Percentiles rank a stretch among this genome's conserved stretches.
Evolutionary conservation across 345 rosid genomes (phyloP).

Genomic region (Ailanthus altissimus): DNA sequence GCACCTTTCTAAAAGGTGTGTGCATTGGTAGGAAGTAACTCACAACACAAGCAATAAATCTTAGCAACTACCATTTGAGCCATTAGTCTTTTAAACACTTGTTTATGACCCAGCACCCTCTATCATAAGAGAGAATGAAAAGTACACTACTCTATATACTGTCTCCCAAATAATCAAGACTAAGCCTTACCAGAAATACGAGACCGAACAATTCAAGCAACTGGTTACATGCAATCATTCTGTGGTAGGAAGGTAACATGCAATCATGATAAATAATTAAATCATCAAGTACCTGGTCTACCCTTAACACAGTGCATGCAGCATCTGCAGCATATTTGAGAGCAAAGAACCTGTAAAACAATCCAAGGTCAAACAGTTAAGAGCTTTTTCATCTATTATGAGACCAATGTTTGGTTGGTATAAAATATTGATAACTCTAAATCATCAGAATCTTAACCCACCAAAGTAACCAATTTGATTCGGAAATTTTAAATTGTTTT

Average conservation of each 20-base stretch:
- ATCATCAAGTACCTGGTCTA: conserved; percentile 72
- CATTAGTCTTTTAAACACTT: background rate
- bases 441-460: conserved; percentile 1
- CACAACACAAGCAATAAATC: background rate
- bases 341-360: conserved; percentile 67
- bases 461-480: background rate
- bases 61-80: background rate
- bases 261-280: background rate
- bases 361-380: conserved; percentile 6
- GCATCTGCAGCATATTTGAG: conserved; percentile 97
- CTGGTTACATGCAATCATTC: background rate
- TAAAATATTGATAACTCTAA: background rate
- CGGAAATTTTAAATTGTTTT: background rate
- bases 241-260: background rate
- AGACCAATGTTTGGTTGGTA: background rate
- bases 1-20: background rate
- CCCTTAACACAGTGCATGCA: conserved; percentile 93
- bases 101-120: background rate
- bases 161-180: background rate
- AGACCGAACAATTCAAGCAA: background rate
- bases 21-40: background rate
- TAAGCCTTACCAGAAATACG: background rate
- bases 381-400: background rate
- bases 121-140: background rate
- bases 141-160: too few species aligned